Base-by-base conservation (phyloP, 192 early-diverging fungal species). In the Entomortierella lignicola region DNA sequence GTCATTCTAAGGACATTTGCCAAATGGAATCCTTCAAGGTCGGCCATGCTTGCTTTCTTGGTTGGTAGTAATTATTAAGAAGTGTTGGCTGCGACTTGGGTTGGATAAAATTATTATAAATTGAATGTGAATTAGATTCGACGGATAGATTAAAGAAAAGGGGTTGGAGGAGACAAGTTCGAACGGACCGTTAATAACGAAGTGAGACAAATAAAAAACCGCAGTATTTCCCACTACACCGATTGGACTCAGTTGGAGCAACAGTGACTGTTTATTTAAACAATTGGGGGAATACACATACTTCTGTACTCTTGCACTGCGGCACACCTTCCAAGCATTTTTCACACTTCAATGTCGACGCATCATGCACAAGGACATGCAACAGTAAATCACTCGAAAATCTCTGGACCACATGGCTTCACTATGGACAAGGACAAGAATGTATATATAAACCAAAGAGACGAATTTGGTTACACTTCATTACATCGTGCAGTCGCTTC, bases 401-500 rank as follows among this genome's bases (percentile, higher is more conserved):
- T 8, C 4, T 17, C 25, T 13, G 27, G 18, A 25, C 5, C 27
- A 25, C n/a, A 29, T 8, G 6, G 6, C 27, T 54, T 25, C 2
- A 25, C 10, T 25, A 54, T 25, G 52, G 52, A 25, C 6, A 54
- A 54, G 10, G 27, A 63, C 41, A 77, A 64, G 57, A 52, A 47
- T 8, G 74, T 72, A n/a, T 63, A 84, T 51, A 63, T 85, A 34
- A 89, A 87, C 42, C 63, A 47, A 34, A 80, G 70, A 23, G 81
- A 83, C 1, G 53, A 53, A 2, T 37, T 63, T 37, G 87, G 87
- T 5, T 69, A 62, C n/a, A 84, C 86, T 1, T 31, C 83, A 0
- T 56, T 89, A 17, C 88, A 89, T 56, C 72, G 57, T 42, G 85
- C 88, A 0, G 82, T 75, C 27, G 55, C 60, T 12, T 63, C 55